phyloP scores from a whole-genome alignment of 2,329 filamentous ascomycete species.

The Sporothrix humicola region DNA sequence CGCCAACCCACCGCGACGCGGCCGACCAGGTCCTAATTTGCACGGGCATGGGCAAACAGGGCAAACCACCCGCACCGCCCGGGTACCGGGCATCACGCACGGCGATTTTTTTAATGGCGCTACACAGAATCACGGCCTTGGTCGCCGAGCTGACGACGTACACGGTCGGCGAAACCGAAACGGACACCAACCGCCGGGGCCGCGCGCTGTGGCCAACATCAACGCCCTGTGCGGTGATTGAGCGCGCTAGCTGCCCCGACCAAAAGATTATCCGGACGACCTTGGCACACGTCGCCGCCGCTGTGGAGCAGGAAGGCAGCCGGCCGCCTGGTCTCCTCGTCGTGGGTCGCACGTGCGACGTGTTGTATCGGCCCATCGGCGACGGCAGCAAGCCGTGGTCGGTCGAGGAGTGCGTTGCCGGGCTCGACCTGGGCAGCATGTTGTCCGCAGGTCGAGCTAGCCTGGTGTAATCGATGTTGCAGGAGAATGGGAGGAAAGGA shows the following conservation, averaged over 20 bases:
- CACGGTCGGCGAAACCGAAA: slow-evolving; percentile 42
- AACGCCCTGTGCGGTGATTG: slow-evolving; percentile 90
- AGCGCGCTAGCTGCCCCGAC: slow-evolving; percentile 91
- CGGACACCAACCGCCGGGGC: slow-evolving; percentile 38
- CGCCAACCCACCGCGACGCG: slow-evolving; percentile 85
- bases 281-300: slow-evolving; percentile 75
- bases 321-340: slow-evolving; percentile 88
- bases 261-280: slow-evolving; percentile 92
- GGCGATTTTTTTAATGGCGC: slow-evolving; percentile 91
- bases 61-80: slow-evolving; percentile 79
- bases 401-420: slow-evolving; percentile 37
- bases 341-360: slow-evolving; percentile 82
- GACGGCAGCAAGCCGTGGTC: slow-evolving; percentile 34
- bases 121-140: slow-evolving; percentile 80
- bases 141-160: slow-evolving; percentile 70
- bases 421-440: slow-evolving; percentile 32
- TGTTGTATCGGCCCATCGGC: slow-evolving; percentile 52
- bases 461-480: slow-evolving; percentile 4
- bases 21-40: slow-evolving; percentile 95
- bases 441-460: slow-evolving; percentile 19
- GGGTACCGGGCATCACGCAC: slow-evolving; percentile 78
- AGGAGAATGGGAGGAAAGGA: no score
- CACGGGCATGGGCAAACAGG: slow-evolving; percentile 93
- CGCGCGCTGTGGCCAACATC: slow-evolving; percentile 68
- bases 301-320: slow-evolving; percentile 87